These are phyloP conservation scores for Psilocybe mexicana DNA, from an alignment of 1,284 basidiomycete genomes.

Conservation along the genomic window DNA sequence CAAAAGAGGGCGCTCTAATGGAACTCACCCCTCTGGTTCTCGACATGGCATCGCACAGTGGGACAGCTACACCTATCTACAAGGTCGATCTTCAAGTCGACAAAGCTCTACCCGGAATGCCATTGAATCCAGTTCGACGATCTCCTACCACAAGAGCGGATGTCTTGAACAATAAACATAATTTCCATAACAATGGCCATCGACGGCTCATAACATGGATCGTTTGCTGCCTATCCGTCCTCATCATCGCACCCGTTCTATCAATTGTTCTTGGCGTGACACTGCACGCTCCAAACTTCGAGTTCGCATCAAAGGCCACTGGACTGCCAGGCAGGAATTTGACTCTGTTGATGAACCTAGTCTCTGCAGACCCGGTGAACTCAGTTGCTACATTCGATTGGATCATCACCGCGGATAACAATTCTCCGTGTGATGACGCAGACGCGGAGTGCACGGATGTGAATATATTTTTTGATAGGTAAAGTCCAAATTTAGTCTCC, in stretches of 20 bases:
- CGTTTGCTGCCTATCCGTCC: not conserved
- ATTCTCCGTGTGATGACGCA: not conserved
- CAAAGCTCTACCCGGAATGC: not conserved
- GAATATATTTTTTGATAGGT: not conserved
- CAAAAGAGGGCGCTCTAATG: not conserved
- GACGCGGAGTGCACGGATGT: not conserved
- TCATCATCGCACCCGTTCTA: not conserved
- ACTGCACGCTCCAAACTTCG: not conserved
- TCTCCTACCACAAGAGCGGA: not conserved
- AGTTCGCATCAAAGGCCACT: not conserved
- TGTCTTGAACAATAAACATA: not conserved
- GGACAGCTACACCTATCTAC: not conserved
- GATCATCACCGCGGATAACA: not conserved
- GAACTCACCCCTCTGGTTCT: not conserved
- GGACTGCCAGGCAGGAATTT: not conserved
- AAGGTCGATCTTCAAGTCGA: not conserved
- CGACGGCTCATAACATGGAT: not conserved
- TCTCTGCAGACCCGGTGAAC: not conserved
- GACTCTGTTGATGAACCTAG: not conserved
- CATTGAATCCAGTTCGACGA: not conserved
- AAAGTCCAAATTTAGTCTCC: not conserved
- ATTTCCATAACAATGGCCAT: not conserved
- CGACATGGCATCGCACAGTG: not conserved
- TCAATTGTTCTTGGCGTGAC: not conserved
- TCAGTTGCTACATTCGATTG: not conserved